These are phyloP conservation scores for Colletotrichum costaricense DNA, from an alignment of 2,329 filamentous ascomycete species.

Conservation along the genomic window DNA sequence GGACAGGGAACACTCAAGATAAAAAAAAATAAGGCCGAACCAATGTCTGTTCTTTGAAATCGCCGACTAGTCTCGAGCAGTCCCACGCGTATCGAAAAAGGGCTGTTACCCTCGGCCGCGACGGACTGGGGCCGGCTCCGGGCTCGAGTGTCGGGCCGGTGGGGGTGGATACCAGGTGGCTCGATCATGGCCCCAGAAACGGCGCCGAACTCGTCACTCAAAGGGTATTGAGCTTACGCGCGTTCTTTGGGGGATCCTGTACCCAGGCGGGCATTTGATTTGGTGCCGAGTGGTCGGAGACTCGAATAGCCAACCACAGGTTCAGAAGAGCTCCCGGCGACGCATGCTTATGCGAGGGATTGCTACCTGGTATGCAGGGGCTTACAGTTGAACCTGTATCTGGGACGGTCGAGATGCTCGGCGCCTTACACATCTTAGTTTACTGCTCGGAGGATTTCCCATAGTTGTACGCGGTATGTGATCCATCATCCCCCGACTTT, in stretches of 20 bases:
- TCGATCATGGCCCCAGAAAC: constrained; percentile 25
- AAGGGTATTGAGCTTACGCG: constrained; percentile 8
- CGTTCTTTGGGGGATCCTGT: not conserved
- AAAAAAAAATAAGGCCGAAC: not conserved
- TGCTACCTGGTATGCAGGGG: not conserved
- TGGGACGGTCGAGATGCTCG: constrained; percentile 20
- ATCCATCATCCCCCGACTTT: not conserved
- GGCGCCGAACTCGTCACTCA: constrained; percentile 25
- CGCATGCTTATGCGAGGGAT: not conserved
- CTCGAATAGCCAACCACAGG: not conserved
- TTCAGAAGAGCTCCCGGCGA: not conserved
- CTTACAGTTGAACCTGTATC: not conserved
- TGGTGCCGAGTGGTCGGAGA: not conserved
- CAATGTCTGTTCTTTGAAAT: not conserved
- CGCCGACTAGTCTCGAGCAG: not conserved
- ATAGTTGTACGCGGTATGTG: not conserved
- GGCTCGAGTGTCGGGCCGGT: constrained; percentile 11
- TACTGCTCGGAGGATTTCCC: constrained; percentile 2
- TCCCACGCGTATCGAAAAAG: not conserved
- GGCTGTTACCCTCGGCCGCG: constrained; percentile 3
- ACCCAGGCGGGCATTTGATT: not conserved
- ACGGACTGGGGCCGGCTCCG: constrained; percentile 6
- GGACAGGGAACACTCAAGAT: not conserved
- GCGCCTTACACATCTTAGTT: constrained; percentile 8
- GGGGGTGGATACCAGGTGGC: constrained; percentile 22